Percentiles rank a stretch among this genome's conserved stretches.
Evolutionary conservation across 371 early-diverging fungal species (phyloP).

Genomic region (Capillidium rhysosporum): DNA sequence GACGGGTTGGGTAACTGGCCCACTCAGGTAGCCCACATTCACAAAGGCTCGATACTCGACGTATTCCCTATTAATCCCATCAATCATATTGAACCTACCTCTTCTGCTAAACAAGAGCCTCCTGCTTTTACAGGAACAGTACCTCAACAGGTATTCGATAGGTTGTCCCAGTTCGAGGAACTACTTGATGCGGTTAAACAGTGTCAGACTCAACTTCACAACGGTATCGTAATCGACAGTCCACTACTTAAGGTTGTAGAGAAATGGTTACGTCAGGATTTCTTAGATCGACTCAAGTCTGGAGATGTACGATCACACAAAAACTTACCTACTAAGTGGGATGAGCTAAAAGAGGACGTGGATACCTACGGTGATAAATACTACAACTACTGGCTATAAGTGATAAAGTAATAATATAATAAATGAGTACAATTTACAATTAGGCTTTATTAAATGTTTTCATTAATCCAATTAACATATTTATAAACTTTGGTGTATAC

Average conservation of each 20-base stretch:
- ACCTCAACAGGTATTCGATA: neutral
- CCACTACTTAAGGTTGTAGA: slow-evolving; percentile 40
- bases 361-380: slow-evolving; percentile 44
- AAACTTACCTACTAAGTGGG: slow-evolving; percentile 33
- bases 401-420: no score
- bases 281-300: slow-evolving; percentile 4
- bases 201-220: slow-evolving; percentile 10
- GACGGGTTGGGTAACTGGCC: slow-evolving; percentile 44
- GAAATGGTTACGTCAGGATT: slow-evolving; percentile 29
- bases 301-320: slow-evolving; percentile 2
- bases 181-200: slow-evolving; percentile 16
- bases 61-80: slow-evolving; percentile 5
- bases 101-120: neutral
- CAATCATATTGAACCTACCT: neutral
- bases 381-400: slow-evolving; percentile 28
- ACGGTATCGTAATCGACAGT: slow-evolving; percentile 22
- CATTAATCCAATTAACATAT: neutral
- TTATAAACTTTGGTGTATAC: neutral
- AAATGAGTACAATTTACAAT: no score
- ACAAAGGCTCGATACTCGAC: slow-evolving; percentile 26
- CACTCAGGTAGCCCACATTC: slow-evolving; percentile 50
- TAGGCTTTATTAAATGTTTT: no score
- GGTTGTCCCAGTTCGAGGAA: slow-evolving; percentile 20
- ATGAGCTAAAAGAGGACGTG: slow-evolving; percentile 49
- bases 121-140: no score